A percentile compares a stretch with the other conserved stretches of the same genome.
phyloP scores from a whole-genome alignment of 352 stramenopile genomes.

The Vaucheria bursata region DNA sequence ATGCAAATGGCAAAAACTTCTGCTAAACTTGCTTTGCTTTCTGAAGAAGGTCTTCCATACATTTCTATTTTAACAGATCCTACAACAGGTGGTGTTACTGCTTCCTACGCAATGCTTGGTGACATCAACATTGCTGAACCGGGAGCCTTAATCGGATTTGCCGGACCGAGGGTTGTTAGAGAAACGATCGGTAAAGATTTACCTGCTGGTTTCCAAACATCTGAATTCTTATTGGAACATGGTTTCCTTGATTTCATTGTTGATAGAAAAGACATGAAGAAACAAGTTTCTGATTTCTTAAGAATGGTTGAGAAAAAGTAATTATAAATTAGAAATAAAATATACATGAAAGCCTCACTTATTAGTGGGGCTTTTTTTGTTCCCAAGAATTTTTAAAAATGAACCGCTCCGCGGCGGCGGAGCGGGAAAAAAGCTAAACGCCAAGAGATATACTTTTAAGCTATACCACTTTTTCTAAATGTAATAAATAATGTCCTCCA shows the following conservation, averaged over 20 bases:
- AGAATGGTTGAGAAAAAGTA: too few species aligned
- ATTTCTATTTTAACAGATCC: conserved; percentile 44
- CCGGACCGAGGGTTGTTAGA: conserved; percentile 48
- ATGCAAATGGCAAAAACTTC: conserved; percentile 53
- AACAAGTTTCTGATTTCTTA: too few species aligned
- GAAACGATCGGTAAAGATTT: conserved; percentile 40
- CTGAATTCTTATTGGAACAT: not conserved
- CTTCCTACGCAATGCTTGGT: conserved; percentile 51
- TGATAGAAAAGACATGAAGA: not conserved
- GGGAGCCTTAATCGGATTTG: conserved; percentile 48
- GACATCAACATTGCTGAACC: conserved; percentile 41
- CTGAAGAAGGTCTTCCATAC: not conserved
- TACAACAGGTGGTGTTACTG: conserved; percentile 49
- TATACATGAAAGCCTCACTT: too few species aligned
- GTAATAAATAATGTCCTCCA: too few species aligned
- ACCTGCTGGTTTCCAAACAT: conserved; percentile 14
- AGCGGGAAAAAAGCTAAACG: too few species aligned
- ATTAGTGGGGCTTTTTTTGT: too few species aligned
- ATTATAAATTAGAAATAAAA: too few species aligned
- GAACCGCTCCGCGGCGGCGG: too few species aligned
- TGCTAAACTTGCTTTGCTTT: not conserved
- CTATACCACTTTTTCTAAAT: too few species aligned
- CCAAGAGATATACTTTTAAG: too few species aligned
- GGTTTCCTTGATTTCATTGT: not conserved
- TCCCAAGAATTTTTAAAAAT: too few species aligned